Evolutionary conservation across 2,329 filamentous ascomycete genomes (phyloP), one percentile per base, ranked within the genome.

Genomic region (Verticillium klebahnii): DNA sequence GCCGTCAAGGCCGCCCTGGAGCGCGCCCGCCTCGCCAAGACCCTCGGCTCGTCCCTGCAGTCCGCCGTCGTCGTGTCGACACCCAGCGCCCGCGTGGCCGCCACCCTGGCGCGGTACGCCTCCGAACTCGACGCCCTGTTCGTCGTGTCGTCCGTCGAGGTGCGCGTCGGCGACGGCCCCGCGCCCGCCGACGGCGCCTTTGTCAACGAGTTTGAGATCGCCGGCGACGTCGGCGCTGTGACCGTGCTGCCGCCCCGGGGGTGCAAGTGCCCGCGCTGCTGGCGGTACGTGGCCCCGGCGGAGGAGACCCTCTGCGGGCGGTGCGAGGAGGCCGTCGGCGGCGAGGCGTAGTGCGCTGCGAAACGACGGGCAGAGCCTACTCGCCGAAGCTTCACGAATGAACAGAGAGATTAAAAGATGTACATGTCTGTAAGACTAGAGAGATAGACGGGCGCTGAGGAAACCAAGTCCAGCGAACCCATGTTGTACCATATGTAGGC

Each of bases 211-310:
- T 79, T 84, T 59, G 78, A 80, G 65, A 72, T 79, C 2, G 69
- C 71, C 45, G 58, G 58, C 31, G 60, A 63, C 6, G 67, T 66
- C 62, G 77, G 76, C 37, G 75, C 67, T 34, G 80, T 79, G 25
- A 74, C 77, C 66, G 79, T 82, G 25, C 67, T 81, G 58, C 81
- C 84, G 62, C 84, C 84, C 1, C 72, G 68, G 67, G 69, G 80
- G 14, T 76, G 81, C 56, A 99, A 98, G 74, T 99, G 95, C 73
- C 82, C 85, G 1, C 82, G 95, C 58, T 99, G 95, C 77, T 99
- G 95, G 95, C 86, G 90, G 64, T 96, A 92, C 73, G 82, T 90
- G 29, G 88, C 90, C n/a, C 79, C 83, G n/a, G 75, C 76, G 57
- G 82, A 89, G 67, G 86, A 90, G 19, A 74, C 78, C 45, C 77